Base-by-base conservation (phyloP, 1,284 basidiomycete species). In the Trametes hirsuta region DNA sequence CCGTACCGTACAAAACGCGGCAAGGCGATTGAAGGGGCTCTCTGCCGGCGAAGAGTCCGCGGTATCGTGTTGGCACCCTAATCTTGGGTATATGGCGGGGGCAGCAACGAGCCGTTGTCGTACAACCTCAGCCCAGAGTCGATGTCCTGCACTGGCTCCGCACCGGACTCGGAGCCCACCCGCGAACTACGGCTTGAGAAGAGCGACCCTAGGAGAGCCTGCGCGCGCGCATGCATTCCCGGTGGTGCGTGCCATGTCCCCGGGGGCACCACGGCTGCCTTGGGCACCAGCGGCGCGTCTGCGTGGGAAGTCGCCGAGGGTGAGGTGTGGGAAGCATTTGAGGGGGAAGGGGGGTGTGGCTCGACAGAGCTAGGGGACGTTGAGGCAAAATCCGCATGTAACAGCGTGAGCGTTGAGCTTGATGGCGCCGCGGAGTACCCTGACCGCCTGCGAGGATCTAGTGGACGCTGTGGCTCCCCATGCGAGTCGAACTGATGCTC, bases 61-160 rank as follows among this genome's bases (percentile, higher is more conserved):
- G 25, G 24, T 5, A 10, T 8, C 22, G 25, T 12, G 14, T 22
- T 22, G 1, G 22, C 45, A 25, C 9, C 44, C 30, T 25, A 57
- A 22, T 55, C 47, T 9, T 44, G 58, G 22, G 51, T 53, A 40
- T 65, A 65, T 5, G 63, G 63, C 24, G 63, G 63, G 24, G 63
- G 63, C 44, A 62, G 47, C 34, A 58, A 42, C 21, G 51, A 30
- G 30, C 30, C 48, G 15, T 59, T 49, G 24, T 60, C 53, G 41
- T 62, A 65, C 46, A 62, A 12, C 55, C 63, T 37, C 48, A 65
- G 36, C 15, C 63, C 63, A 25, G 63, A 65, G 24, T 65, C 63
- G 4, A 56, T 49, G 35, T 62, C 57, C 39, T 41, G 55, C 18
- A 30, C 21, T 9, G 30, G 41, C 6, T n/a, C 51, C 6, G 3